A percentile compares a stretch with the other conserved stretches of the same genome.
Conservation (phyloP, 2,329 filamentous ascomycete species). For the Fusarium sp. region DNA sequence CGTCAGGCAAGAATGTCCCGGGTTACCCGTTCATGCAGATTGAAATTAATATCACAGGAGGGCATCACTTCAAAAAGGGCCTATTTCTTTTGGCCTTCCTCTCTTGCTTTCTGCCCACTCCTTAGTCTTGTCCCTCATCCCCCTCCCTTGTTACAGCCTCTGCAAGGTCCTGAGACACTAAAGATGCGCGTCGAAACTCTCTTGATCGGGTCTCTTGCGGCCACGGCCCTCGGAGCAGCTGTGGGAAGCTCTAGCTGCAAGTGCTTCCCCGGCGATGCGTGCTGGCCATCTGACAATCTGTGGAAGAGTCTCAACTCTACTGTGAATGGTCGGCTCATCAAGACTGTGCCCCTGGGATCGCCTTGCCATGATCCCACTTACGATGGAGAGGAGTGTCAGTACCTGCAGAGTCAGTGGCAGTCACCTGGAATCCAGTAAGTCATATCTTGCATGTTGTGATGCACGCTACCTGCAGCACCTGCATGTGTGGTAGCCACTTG, state of each 20-base stretch:
- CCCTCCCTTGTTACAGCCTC: not conserved
- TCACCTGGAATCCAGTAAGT: constrained; percentile 52
- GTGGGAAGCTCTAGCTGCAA: constrained; percentile 4
- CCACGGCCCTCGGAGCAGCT: not conserved
- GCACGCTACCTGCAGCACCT: not conserved
- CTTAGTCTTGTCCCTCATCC: not conserved
- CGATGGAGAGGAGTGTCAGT: constrained; percentile 56
- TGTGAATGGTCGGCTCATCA: constrained; percentile 62
- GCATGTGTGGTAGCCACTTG: not conserved
- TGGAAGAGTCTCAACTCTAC: constrained; percentile 66
- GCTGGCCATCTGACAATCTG: constrained; percentile 61
- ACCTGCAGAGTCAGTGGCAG: constrained; percentile 51
- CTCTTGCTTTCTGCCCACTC: not conserved
- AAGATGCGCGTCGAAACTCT: constrained; percentile 10
- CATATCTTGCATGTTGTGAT: not conserved
- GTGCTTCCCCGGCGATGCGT: constrained; percentile 39
- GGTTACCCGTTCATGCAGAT: not conserved
- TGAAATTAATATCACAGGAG: not conserved
- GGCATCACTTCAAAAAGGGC: not conserved
- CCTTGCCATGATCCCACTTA: constrained; percentile 64
- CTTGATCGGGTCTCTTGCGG: not conserved
- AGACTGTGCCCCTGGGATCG: constrained; percentile 63
- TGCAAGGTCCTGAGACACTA: not conserved
- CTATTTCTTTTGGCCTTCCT: not conserved
- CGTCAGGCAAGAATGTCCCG: not conserved